A percentile compares a stretch with the other conserved stretches of the same genome.
Conservation (phyloP, 352 stramenopile species). For the Globisporangium abappressorium region DNA sequence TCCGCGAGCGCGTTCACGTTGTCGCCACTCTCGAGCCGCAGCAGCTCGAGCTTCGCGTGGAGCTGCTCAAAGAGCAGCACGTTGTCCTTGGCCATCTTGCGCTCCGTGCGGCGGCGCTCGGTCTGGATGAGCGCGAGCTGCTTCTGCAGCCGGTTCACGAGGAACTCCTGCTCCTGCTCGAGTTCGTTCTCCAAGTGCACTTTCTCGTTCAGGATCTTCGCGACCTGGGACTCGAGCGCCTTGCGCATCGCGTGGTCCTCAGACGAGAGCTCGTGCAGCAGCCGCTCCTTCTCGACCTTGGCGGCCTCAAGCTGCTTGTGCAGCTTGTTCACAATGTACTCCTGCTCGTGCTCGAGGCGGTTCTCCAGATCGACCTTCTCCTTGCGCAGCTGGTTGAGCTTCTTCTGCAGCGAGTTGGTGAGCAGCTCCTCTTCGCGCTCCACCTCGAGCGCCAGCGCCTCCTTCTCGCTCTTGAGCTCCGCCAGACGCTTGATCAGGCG, state of each 20-base stretch:
- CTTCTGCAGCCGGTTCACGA: conserved; percentile 86
- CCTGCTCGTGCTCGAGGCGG: conserved; percentile 89
- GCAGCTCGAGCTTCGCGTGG: conserved; percentile 54
- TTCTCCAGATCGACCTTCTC: conserved; percentile 92
- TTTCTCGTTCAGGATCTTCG: conserved; percentile 82
- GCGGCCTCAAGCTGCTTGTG: conserved; percentile 79
- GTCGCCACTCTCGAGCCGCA: conserved; percentile 50
- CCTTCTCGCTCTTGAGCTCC: conserved; percentile 85
- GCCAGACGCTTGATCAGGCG: conserved; percentile 76
- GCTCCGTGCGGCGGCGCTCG: conserved; percentile 74
- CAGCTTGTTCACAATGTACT: conserved; percentile 92
- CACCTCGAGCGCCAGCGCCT: conserved; percentile 84
- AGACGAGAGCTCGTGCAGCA: conserved; percentile 62
- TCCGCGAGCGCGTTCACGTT: conserved; percentile 64
- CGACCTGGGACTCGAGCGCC: conserved; percentile 74
- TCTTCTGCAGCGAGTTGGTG: conserved; percentile 89
- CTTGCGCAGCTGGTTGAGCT: conserved; percentile 81
- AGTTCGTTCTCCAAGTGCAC: conserved; percentile 85
- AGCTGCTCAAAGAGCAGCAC: conserved; percentile 66
- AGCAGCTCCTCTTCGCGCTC: conserved; percentile 90
- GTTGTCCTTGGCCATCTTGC: conserved; percentile 74
- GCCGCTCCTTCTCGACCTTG: conserved; percentile 61
- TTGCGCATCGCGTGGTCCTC: conserved; percentile 63
- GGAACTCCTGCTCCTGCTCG: conserved; percentile 86
- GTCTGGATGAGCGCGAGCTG: conserved; percentile 61